Base-by-base conservation (phyloP, 2,329 filamentous ascomycete genomes). In the Alternaria incomplexa region DNA sequence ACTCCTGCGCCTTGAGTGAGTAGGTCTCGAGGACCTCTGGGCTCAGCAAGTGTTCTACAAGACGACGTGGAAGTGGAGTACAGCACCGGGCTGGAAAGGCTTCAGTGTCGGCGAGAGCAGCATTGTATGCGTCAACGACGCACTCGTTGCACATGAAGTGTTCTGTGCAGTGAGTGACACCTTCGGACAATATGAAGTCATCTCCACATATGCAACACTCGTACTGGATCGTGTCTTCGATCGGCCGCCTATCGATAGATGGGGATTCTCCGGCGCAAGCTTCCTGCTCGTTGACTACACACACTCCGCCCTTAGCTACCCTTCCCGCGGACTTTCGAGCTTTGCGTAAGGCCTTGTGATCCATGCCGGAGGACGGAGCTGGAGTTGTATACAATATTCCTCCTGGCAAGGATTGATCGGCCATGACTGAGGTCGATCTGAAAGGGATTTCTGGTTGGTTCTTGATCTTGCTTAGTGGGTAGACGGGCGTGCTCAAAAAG, bases 71-170 rank as follows among this genome's bases (percentile, higher is more conserved):
- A 13, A 63, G 9, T 5, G 47, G 48, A 10, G 51, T 25, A 23
- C 50, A 63, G 50, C 61, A 63, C 13, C 43, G 36, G 5, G 50
- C 56, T 30, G 61, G 56, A 22, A 58, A 59, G 8, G 48, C 51
- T 5, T 45, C 26, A 11, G n/a, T 51, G 45, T 59, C 23, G 4
- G 8, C 43, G 23, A 59, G 28, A 11, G 61, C 57, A 25, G 44
- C 32, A 23, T 26, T 30, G 23, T 59, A 47, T 13, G 50, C 30
- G 22, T 59, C 30, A 13, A 55, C 22, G 26, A 57, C 44, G 50
- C 56, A 59, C 6, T 44, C 17, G 20, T 63, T 59, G 61, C 56
- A 63, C 7, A 54, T 46, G 45, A 63, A 51, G 32, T 63, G 61
- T 45, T 36, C 43, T n/a, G 17, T 23, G 12, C 61, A 63, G 15